Evolutionary conservation across 2,329 filamentous ascomycete genomes (phyloP).

Genomic region (Trichoderma koningiopsis): DNA sequence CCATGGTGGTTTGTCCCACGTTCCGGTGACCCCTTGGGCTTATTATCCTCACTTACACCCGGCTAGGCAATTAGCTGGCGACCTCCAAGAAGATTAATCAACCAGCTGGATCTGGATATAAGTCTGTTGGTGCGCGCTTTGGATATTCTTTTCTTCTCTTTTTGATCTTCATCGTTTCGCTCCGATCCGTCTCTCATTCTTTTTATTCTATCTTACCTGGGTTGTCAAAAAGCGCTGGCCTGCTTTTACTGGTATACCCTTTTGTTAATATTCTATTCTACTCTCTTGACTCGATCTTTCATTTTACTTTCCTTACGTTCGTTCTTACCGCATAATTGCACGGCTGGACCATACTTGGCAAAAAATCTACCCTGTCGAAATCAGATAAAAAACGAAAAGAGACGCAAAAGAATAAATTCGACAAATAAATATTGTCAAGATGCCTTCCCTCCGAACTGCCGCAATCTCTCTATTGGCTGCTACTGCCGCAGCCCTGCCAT

Average conservation of each 20-base stretch:
- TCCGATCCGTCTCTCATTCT: conserved; percentile 22
- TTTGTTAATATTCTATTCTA: conserved; percentile 27
- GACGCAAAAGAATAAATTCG: conserved; percentile 28
- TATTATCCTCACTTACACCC: conserved; percentile 9
- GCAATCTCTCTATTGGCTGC: conserved; percentile 50
- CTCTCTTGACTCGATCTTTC: conserved; percentile 21
- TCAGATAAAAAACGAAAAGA: not conserved
- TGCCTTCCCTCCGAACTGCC: conserved; percentile 44
- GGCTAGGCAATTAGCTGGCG: conserved; percentile 5
- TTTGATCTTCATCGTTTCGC: conserved; percentile 24
- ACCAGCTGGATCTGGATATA: conserved; percentile 22
- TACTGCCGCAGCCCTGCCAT: conserved; percentile 51
- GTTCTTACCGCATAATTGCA: not conserved
- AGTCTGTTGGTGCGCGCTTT: conserved; percentile 5
- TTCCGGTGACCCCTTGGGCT: conserved; percentile 15
- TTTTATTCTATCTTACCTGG: conserved; percentile 12
- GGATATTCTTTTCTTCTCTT: not conserved
- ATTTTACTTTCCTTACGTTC: conserved; percentile 11
- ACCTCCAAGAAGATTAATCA: not conserved
- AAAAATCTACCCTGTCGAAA: not conserved
- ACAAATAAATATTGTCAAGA: conserved; percentile 33
- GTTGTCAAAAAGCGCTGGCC: conserved; percentile 29
- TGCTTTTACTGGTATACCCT: conserved; percentile 28
- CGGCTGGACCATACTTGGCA: conserved; percentile 21
- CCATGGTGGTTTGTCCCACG: conserved; percentile 7